phyloP scores from a whole-genome alignment of 148 eudicot genomes.

The Rhododendron mucronatum region DNA sequence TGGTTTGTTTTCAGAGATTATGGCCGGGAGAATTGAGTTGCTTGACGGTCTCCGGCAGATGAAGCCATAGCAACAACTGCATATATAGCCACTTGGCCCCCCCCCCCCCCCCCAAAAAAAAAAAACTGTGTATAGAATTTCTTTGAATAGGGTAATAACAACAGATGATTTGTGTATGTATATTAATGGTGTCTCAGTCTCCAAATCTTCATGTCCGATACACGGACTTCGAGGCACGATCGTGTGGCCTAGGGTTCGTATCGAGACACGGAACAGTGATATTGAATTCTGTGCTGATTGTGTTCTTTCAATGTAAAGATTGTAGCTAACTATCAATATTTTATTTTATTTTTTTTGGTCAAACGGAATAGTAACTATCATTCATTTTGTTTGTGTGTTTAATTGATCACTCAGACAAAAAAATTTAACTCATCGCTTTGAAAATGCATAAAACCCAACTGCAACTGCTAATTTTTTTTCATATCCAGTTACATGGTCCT shows the following conservation, averaged over 20 bases:
- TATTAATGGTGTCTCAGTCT: background rate
- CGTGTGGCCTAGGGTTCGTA: background rate
- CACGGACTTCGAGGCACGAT: background rate
- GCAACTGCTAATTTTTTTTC: background rate
- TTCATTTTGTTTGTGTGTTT: background rate
- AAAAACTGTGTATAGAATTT: background rate
- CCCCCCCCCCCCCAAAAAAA: too few relatives aligned
- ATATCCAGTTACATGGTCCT: background rate
- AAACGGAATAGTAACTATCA: too few relatives aligned
- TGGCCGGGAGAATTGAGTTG: constrained; percentile 38
- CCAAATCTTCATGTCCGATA: background rate
- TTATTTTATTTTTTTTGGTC: too few relatives aligned
- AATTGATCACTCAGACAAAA: background rate
- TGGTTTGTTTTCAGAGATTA: constrained; percentile 39
- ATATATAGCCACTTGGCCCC: background rate
- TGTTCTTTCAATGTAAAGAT: background rate
- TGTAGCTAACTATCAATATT: background rate
- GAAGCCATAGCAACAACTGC: background rate
- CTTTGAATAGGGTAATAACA: background rate
- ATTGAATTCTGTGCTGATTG: background rate
- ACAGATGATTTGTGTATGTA: background rate
- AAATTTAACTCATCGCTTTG: background rate
- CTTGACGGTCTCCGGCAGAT: constrained; percentile 29
- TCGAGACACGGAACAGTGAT: background rate
- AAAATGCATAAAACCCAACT: background rate